Conservation (phyloP, 257 asterid species). For the Nemophila menziesii region DNA sequence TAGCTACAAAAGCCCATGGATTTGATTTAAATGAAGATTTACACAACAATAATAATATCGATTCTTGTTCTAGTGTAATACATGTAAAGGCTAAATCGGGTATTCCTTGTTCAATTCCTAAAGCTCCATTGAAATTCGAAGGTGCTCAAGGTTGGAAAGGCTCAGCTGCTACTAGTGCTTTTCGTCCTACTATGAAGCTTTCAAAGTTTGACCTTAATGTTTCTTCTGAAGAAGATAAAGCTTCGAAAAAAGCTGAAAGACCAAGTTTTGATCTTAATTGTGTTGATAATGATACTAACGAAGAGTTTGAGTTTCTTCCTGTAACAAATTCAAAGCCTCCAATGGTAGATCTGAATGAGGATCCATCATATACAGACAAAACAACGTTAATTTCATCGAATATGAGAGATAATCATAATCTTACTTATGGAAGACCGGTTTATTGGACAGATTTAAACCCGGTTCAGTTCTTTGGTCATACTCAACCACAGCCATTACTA, state of each 20-base stretch:
- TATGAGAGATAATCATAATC: conserved; percentile 12
- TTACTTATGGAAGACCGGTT: conserved; percentile 10
- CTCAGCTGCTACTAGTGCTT: conserved; percentile 41
- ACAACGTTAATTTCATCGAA: conserved; percentile 11
- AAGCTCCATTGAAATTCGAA: conserved; percentile 30
- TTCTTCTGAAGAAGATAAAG: conserved; percentile 32
- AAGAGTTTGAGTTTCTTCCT: conserved; percentile 9
- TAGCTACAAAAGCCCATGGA: conserved; percentile 12
- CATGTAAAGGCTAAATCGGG: conserved; percentile 44
- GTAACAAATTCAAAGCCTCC: conserved; percentile 7
- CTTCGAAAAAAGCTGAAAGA: conserved; percentile 19
- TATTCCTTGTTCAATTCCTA: conserved; percentile 23
- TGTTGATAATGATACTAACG: conserved; percentile 25
- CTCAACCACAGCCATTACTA: conserved; percentile 11
- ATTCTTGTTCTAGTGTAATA: conserved; percentile 25
- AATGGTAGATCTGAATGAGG: conserved; percentile 21
- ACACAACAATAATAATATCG: conserved; percentile 15
- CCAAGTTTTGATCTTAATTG: conserved; percentile 38
- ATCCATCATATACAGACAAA: conserved; percentile 13
- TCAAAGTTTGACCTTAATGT: conserved; percentile 49
- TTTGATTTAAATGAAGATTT: conserved; percentile 44
- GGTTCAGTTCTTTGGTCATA: conserved; percentile 10
- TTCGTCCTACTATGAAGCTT: conserved; percentile 22
- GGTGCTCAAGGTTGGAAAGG: conserved; percentile 45
- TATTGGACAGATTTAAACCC: conserved; percentile 19